Evolutionary conservation across 2,329 filamentous ascomycete species (phyloP).

Genomic region (Ceratocystis papillata): DNA sequence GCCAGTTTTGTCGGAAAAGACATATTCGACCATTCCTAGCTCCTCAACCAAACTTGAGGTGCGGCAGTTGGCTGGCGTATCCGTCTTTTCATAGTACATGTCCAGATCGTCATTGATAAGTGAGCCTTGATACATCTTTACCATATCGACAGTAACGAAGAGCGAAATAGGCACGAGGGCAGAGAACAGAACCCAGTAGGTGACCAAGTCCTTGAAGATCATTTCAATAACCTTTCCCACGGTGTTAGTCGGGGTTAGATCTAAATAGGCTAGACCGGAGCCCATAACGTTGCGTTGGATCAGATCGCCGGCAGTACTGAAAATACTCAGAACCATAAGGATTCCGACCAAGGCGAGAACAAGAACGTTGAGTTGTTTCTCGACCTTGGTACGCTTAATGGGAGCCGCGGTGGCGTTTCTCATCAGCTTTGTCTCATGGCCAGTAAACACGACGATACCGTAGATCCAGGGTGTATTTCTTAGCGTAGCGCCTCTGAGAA

Average conservation of each 20-base stretch:
- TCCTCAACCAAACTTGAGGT: slow-evolving; percentile 96
- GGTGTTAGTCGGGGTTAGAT: slow-evolving; percentile 50
- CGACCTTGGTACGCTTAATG: slow-evolving; percentile 94
- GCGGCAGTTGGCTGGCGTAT: slow-evolving; percentile 89
- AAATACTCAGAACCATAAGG: slow-evolving; percentile 69
- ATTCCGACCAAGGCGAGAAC: slow-evolving; percentile 84
- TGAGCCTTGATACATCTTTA: slow-evolving; percentile 97
- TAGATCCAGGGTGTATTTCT: slow-evolving; percentile 97
- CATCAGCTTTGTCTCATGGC: slow-evolving; percentile 98
- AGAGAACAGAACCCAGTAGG: slow-evolving; percentile 97
- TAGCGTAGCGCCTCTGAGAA: slow-evolving; percentile 84
- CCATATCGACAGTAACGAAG: slow-evolving; percentile 92
- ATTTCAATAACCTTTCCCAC: slow-evolving; percentile 52
- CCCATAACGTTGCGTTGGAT: slow-evolving; percentile 58
- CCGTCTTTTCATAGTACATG: slow-evolving; percentile 92
- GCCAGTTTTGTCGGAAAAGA: slow-evolving; percentile 96
- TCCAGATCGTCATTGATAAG: slow-evolving; percentile 96
- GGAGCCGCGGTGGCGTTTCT: slow-evolving; percentile 93
- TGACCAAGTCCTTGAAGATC: slow-evolving; percentile 90
- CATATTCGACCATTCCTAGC: slow-evolving; percentile 93
- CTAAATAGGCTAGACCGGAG: slow-evolving; percentile 59
- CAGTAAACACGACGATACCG: slow-evolving; percentile 60
- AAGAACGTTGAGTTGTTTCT: slow-evolving; percentile 84
- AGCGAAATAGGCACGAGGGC: slow-evolving; percentile 94
- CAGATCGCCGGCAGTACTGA: slow-evolving; percentile 85